Evolutionary conservation across 208 protist genomes (phyloP).

Genomic region (Paratrypanosoma confusum): DNA sequence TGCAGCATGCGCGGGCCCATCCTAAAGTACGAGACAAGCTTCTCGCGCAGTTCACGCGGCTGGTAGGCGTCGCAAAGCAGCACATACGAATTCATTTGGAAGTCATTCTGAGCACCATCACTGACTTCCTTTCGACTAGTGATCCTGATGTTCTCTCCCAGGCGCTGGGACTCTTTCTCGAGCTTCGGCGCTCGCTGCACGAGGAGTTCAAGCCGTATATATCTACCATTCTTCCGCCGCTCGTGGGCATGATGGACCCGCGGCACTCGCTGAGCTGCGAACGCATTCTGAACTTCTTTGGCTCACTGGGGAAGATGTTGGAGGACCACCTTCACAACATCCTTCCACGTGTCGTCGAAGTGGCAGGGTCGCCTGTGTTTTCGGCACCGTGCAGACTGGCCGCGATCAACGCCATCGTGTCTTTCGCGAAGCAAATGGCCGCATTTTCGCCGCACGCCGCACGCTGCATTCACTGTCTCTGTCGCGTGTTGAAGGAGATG

Average conservation of each 20-base stretch:
- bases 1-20: constrained; percentile 43
- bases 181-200: constrained; percentile 54
- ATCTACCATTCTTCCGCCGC: constrained; percentile 47
- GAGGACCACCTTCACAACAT: constrained; percentile 72
- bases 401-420: constrained; percentile 48
- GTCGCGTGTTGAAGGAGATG: constrained; percentile 58
- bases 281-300: constrained; percentile 66
- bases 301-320: constrained; percentile 58
- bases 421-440: constrained; percentile 58
- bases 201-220: constrained; percentile 79
- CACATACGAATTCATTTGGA: constrained; percentile 61
- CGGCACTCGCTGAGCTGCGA: constrained; percentile 36
- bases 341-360: constrained; percentile 69
- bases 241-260: constrained; percentile 47
- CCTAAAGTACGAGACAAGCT: constrained; percentile 54
- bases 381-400: constrained; percentile 36
- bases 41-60: constrained; percentile 37
- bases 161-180: constrained; percentile 52
- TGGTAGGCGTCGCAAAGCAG: constrained; percentile 44
- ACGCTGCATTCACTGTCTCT: constrained; percentile 72
- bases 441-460: constrained; percentile 59
- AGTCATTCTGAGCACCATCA: constrained; percentile 39
- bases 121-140: constrained; percentile 35
- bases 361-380: constrained; percentile 43
- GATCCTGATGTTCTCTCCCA: constrained; percentile 52